Conservation (phyloP, 768 basidiomycete genomes). For the Cystobasidium onofrii region DNA sequence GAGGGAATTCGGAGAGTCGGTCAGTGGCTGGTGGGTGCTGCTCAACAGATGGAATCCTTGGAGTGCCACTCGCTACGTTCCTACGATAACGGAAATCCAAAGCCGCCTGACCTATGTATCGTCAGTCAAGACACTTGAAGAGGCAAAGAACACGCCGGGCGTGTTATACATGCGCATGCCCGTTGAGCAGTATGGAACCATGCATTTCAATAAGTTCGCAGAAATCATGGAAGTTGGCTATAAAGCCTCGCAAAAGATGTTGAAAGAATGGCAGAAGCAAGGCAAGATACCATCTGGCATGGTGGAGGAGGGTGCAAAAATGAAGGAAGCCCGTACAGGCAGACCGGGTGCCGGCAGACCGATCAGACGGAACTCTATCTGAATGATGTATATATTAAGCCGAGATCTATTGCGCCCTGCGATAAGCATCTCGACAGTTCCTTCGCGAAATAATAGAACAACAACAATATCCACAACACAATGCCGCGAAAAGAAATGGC, state of each 20-base stretch:
- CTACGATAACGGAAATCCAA: conserved; percentile 87
- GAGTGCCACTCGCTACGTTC: conserved; percentile 59
- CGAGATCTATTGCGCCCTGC: background rate
- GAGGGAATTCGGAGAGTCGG: conserved; percentile 82
- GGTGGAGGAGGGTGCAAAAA: conserved; percentile 54
- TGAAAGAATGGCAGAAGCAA: conserved; percentile 72
- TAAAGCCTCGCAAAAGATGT: conserved; percentile 58
- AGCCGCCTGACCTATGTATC: conserved; percentile 92
- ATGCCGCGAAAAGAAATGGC: background rate
- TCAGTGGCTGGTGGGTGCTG: conserved; percentile 93
- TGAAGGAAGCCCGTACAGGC: conserved; percentile 39
- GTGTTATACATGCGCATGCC: conserved; percentile 92
- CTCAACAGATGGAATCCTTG: conserved; percentile 86
- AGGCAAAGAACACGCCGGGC: conserved; percentile 80
- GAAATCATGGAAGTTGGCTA: conserved; percentile 81
- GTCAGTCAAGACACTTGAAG: conserved; percentile 86
- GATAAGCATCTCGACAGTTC: background rate
- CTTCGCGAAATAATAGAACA: background rate
- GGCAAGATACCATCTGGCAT: conserved; percentile 69
- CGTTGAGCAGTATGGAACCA: conserved; percentile 86
- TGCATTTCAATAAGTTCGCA: conserved; percentile 51
- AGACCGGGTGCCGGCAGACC: conserved; percentile 36
- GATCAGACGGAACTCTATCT: conserved; percentile 41
- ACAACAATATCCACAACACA: background rate
- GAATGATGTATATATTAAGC: background rate